Evolutionary conservation across 352 stramenopile genomes (phyloP).

Genomic region (Pelagophyceae sp.): DNA sequence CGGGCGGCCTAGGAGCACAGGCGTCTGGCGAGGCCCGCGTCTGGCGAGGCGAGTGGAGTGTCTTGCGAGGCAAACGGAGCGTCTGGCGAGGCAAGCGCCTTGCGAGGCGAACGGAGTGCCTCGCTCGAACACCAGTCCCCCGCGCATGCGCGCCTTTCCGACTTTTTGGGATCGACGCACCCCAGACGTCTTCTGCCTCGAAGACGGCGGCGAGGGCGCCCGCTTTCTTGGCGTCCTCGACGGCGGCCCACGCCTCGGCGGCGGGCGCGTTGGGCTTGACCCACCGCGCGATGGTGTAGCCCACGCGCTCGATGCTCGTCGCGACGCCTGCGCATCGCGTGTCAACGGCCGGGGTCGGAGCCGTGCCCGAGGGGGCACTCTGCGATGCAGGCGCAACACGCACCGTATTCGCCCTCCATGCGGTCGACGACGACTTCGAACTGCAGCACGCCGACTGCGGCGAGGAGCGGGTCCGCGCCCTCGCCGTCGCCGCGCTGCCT

Average conservation of each 20-base stretch:
- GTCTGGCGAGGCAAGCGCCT: too few relatives aligned
- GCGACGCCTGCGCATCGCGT: too few relatives aligned
- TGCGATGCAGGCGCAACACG: background rate
- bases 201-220: slow-evolving; percentile 10
- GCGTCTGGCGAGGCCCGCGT: slow-evolving; percentile 31
- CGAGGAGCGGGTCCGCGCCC: slow-evolving; percentile 54
- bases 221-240: slow-evolving; percentile 28
- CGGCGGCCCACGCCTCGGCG: slow-evolving; percentile 33
- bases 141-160: too few relatives aligned
- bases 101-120: background rate
- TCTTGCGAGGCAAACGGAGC: too few relatives aligned
- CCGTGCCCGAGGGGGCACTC: too few relatives aligned
- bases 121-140: background rate
- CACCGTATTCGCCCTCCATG: slow-evolving; percentile 61
- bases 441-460: slow-evolving; percentile 63
- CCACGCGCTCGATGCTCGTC: slow-evolving; percentile 56
- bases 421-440: slow-evolving; percentile 65
- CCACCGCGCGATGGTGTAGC: slow-evolving; percentile 63
- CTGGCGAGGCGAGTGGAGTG: background rate
- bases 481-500: slow-evolving; percentile 63
- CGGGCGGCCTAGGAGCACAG: slow-evolving; percentile 34
- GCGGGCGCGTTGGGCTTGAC: slow-evolving; percentile 18
- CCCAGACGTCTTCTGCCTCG: slow-evolving; percentile 3
- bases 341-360: too few relatives aligned
- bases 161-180: too few relatives aligned